Conservation (phyloP, 768 basidiomycete genomes). For the Mycena capillaripes region DNA sequence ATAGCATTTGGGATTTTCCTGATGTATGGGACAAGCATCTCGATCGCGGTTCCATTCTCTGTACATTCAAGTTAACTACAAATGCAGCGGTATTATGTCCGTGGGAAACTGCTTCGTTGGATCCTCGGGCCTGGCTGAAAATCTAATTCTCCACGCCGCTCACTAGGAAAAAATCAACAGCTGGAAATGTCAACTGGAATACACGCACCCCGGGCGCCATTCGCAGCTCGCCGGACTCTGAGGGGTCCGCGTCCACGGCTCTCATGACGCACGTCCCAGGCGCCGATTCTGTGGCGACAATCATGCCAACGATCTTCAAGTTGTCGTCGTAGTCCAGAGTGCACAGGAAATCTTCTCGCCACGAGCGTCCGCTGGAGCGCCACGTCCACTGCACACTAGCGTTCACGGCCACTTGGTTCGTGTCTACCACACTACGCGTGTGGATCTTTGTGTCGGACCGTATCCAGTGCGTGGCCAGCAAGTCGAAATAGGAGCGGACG, state of each 20-base stretch:
- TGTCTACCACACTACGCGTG: slow-evolving; percentile 42
- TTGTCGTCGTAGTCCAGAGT: slow-evolving; percentile 60
- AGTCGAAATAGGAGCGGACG: slow-evolving; percentile 64
- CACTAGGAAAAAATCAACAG: too few species aligned
- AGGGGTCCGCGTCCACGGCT: slow-evolving; percentile 51
- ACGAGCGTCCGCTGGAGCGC: slow-evolving; percentile 57
- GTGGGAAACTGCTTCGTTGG: too few species aligned
- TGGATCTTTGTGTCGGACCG: slow-evolving; percentile 48
- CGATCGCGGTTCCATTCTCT: too few species aligned
- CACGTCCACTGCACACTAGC: slow-evolving; percentile 63
- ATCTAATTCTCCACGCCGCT: too few species aligned
- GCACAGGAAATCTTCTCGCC: slow-evolving; percentile 62
- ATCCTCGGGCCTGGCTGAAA: too few species aligned
- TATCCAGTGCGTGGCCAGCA: slow-evolving; percentile 60
- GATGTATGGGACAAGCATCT: too few species aligned
- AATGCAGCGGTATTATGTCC: too few species aligned
- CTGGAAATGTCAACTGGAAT: background rate
- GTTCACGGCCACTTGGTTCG: slow-evolving; percentile 46
- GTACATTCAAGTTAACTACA: too few species aligned
- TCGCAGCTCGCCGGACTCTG: slow-evolving; percentile 8
- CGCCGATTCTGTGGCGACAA: slow-evolving; percentile 55
- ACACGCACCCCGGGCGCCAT: slow-evolving; percentile 5
- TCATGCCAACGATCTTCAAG: slow-evolving; percentile 56
- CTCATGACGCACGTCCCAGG: slow-evolving; percentile 62
- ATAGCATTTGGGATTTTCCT: too few species aligned